Evolutionary conservation across 2,329 filamentous ascomycete species (phyloP).

Genomic region (Alternaria sp.): DNA sequence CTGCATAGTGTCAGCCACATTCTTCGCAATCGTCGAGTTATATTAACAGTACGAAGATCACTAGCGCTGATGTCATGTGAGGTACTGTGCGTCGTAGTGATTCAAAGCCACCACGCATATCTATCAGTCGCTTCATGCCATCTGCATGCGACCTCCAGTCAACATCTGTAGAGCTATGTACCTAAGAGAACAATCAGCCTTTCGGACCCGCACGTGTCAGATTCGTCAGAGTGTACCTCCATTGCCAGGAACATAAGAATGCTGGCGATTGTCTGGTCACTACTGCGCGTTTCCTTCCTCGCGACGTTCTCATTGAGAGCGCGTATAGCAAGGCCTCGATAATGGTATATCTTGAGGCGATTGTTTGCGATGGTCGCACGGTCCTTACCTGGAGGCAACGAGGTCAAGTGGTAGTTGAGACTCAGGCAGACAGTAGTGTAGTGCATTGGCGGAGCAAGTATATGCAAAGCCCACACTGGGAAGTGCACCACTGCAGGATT

Average conservation of each 20-base stretch:
- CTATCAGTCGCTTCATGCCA: neutral
- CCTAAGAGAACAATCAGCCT: neutral
- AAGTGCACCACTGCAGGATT: neutral
- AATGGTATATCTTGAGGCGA: neutral
- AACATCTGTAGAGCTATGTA: neutral
- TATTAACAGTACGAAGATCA: neutral
- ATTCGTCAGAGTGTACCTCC: neutral
- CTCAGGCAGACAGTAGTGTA: neutral
- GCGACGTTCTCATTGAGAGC: neutral
- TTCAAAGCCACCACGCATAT: neutral
- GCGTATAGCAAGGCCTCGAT: neutral
- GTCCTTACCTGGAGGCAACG: neutral
- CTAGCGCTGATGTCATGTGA: neutral
- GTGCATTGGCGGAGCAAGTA: neutral
- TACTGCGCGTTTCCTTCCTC: neutral
- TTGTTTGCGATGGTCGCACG: rapidly evolving
- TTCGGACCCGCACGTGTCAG: neutral
- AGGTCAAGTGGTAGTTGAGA: neutral
- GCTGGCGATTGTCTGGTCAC: neutral
- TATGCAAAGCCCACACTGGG: neutral
- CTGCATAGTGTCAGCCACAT: neutral
- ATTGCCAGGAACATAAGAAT: neutral
- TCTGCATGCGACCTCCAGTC: neutral
- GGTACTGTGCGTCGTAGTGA: neutral
- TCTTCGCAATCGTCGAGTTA: neutral